Base-by-base conservation (phyloP, 768 basidiomycete species). In the Auriscalpium vulgare region DNA sequence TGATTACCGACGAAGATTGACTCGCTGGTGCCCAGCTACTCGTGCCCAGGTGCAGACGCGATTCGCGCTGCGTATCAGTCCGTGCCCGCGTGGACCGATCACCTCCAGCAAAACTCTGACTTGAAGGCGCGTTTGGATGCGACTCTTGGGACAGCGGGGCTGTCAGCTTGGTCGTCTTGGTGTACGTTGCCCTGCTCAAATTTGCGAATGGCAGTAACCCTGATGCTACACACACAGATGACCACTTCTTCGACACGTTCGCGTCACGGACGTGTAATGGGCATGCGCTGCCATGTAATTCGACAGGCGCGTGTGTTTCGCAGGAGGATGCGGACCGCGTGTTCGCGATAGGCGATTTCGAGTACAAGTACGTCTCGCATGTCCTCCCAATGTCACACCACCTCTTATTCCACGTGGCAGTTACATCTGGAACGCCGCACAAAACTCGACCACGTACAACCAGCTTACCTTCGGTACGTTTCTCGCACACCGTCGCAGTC, bases 181-280 rank as follows among this genome's bases (percentile, higher is more conserved):
- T 79, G 78, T 77, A 50, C 48, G 74, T 55, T 16, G 51, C 29
- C 16, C 37, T 50, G 16, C 17, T 40, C 37, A 21, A 11, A 21
- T 14, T 47, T 51, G 3, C 13, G 4, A 16, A 7, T 11, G 10
- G 47, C 8, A 38, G 19, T 52, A 37, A 48, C 43, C 16, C 8
- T 11, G 36, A 17, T 10, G 19, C 4, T 5, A 21, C 21, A 21
- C 16, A n/a, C 17, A 4, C 56, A 76, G 75, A 76, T 57, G 75
- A 79, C 54, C 78, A 78, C 55, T 79, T 73, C 67, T 79, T 79
- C 62, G 78, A 79, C 61, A 75, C 74, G n/a, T 76, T 79, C 63
- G 73, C 68, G 16, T 76, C 78, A 4, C 66, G 78, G 48, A 78
- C 75, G 1, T 79, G 78, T 58, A 64, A 75, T 53, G 73, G 72